phyloP scores from a whole-genome alignment of 2,329 filamentous ascomycete species.

The Epichloe sylvatica region DNA sequence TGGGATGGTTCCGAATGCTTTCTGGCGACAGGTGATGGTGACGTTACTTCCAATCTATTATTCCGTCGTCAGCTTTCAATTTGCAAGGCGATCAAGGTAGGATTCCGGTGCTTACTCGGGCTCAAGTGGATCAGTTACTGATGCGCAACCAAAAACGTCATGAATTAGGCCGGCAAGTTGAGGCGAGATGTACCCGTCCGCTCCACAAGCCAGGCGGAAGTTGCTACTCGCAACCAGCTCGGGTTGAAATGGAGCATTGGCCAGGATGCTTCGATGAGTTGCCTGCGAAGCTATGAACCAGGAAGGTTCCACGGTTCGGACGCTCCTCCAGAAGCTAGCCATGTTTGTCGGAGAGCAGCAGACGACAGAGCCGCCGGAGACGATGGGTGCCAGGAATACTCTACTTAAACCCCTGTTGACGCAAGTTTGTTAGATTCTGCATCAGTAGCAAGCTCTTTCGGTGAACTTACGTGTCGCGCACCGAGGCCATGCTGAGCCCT shows the following conservation, averaged over 20 bases:
- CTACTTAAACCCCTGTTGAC: background rate
- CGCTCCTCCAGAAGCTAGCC: background rate
- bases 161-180: constrained; percentile 1
- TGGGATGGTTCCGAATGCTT: background rate
- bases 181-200: background rate
- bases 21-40: background rate
- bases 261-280: background rate
- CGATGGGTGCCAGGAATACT: background rate
- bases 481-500: constrained; percentile 3
- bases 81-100: no score
- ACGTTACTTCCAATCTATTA: background rate
- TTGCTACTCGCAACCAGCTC: background rate
- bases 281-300: background rate
- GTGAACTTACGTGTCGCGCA: constrained; percentile 3
- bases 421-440: background rate
- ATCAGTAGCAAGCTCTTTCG: background rate
- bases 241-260: background rate
- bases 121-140: background rate
- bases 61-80: background rate
- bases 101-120: background rate
- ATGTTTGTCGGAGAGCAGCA: background rate
- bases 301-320: background rate
- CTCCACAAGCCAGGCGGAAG: background rate
- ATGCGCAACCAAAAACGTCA: constrained; percentile 3
- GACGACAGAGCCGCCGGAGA: background rate